phyloP scores from a whole-genome alignment of 1,284 basidiomycete genomes.

The Ustilago xerochloae region DNA sequence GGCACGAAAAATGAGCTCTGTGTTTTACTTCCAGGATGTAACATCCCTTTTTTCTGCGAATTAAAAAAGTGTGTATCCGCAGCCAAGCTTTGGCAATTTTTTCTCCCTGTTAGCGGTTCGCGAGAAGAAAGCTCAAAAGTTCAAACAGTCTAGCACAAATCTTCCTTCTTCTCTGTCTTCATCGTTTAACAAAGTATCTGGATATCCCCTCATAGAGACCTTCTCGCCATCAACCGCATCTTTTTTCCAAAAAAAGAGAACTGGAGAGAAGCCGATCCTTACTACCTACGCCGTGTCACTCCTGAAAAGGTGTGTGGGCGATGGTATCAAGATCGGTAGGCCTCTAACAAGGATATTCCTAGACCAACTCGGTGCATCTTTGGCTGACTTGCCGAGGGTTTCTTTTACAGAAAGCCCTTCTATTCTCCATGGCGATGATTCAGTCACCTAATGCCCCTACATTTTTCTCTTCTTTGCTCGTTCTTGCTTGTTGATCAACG shows the following conservation, averaged over 20 bases:
- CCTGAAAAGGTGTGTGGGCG: constrained; percentile 17
- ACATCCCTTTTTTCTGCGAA: background rate
- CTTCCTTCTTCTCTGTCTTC: constrained; percentile 38
- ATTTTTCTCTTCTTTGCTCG: constrained; percentile 4
- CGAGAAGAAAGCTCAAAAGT: background rate
- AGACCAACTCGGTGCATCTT: constrained; percentile 56
- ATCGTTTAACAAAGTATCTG: constrained; percentile 56
- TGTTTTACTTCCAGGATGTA: background rate
- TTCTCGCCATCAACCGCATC: constrained; percentile 53
- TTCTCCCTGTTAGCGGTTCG: background rate
- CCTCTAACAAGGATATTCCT: constrained; percentile 51
- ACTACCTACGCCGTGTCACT: constrained; percentile 25
- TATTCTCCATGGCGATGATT: constrained; percentile 46
- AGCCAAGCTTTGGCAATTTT: background rate
- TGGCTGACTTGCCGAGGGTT: constrained; percentile 51
- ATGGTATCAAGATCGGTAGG: constrained; percentile 37
- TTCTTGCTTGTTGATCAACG: background rate
- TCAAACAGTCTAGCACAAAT: background rate
- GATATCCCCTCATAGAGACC: constrained; percentile 56
- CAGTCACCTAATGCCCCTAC: constrained; percentile 57
- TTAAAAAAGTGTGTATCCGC: background rate
- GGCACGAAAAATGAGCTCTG: background rate
- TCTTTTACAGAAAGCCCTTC: constrained; percentile 2
- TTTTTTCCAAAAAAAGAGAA: constrained; percentile 48
- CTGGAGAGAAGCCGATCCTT: constrained; percentile 48